Base-by-base conservation (phyloP, 257 asterid species). In the Petunia axillaris region DNA sequence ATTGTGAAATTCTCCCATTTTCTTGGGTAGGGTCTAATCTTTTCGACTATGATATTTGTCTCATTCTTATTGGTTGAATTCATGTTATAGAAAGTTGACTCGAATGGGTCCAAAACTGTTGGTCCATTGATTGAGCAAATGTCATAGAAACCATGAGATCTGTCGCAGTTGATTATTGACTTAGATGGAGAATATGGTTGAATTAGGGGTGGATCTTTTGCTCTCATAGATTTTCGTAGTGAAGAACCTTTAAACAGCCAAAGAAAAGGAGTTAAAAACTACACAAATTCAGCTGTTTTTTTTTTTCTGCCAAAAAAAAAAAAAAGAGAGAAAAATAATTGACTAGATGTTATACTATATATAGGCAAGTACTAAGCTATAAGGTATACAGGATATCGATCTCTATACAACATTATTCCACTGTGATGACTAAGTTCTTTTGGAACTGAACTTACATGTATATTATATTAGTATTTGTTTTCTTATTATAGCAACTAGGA, bases 1-100 rank as follows among this genome's bases (percentile, higher is more conserved):
- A 81, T 81, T 43, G 79, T 63, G 46, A 14, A 50, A 46, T n/a
- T 73, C 36, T 81, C 80, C 75, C 75, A 63, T 81, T 81, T 81
- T 71, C 80, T 75, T 14, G 83, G 75, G 38, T 71, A 81, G 2
- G 83, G 83, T n/a, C 43, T 67, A 6, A 81, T 64, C 58, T 81
- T 81, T 53, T 81, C 83, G 14, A 63, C 13, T 48, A 1, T 35
- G 2, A 40, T 1, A 1, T 8, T 67, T 46, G 79, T 52, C 16
- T 2, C 25, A 37, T 78, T 78, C 3, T 43, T 5, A 3, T 11
- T 54, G 38, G 66, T 79, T 53, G 79, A 43, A 55, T 43, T 73
- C 39, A 41, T 43, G n/a, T 15, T 9, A 13, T 38, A 59, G 40
- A 80, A 73, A 8, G 83, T 70, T 80, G 83, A 52, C 39, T 40